These are phyloP conservation scores for Talaromyces sp. DNA, from an alignment of 2,329 filamentous ascomycete species.

Conservation along the genomic window DNA sequence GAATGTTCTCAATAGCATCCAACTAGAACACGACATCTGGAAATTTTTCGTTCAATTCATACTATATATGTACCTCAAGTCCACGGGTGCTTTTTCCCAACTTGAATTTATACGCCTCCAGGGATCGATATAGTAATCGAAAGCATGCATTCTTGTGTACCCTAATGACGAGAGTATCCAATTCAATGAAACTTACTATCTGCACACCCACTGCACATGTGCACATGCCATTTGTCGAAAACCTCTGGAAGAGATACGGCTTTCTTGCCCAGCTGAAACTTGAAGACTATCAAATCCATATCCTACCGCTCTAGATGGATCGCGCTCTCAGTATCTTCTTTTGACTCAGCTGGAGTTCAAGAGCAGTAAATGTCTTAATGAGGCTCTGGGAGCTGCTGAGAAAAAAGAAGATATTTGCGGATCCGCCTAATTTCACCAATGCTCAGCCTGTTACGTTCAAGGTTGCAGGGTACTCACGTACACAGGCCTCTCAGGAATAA, in stretches of 20 bases:
- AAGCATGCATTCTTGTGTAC: no score
- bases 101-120: no score
- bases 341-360: background rate
- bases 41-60: no score
- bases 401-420: background rate
- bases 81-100: no score
- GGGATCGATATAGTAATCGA: no score
- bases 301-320: background rate
- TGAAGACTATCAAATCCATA: background rate
- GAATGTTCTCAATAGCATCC: no score
- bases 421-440: background rate
- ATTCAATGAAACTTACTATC: slow-evolving; percentile 14
- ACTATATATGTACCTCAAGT: no score
- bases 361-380: no score
- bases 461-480: background rate
- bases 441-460: background rate
- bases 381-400: background rate
- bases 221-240: background rate
- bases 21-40: no score
- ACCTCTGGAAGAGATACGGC: background rate
- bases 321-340: background rate
- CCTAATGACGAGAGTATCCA: background rate
- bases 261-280: background rate
- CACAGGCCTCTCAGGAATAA: no score
- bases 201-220: background rate